phyloP scores from a whole-genome alignment of 2,329 filamentous ascomycete genomes.

The Colletotrichum filicis region DNA sequence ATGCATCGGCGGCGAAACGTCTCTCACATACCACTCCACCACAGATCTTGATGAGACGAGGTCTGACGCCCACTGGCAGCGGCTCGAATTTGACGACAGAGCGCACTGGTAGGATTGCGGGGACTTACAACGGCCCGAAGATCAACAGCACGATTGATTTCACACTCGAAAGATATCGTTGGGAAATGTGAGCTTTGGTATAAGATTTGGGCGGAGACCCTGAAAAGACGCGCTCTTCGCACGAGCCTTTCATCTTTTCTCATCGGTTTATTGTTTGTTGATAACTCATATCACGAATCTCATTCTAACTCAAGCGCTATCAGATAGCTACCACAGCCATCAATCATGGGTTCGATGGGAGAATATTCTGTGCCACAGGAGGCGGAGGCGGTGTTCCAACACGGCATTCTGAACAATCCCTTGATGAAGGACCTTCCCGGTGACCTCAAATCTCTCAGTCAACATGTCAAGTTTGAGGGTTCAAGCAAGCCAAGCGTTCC shows the following conservation, averaged over 20 bases:
- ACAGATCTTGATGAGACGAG: neutral
- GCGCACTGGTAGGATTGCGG: neutral
- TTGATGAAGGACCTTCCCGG: conserved; percentile 18
- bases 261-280: neutral
- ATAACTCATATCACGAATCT: too few species aligned
- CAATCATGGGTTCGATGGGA: conserved; percentile 18
- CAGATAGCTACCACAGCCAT: neutral
- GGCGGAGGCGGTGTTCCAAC: conserved; percentile 22
- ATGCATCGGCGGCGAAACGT: neutral
- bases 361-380: conserved; percentile 30
- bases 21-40: neutral
- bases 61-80: neutral
- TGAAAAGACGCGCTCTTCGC: neutral
- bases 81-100: neutral
- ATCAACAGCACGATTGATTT: neutral
- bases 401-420: conserved; percentile 20
- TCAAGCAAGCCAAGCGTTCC: conserved; percentile 56
- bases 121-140: neutral
- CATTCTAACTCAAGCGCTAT: neutral
- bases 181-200: neutral
- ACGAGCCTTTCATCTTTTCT: neutral
- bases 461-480: conserved; percentile 54
- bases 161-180: neutral
- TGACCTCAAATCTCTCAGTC: conserved; percentile 21
- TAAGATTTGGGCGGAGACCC: neutral